Evolutionary conservation across 805 yeast genomes (phyloP).

Genomic region (Saturnispora zaruensis): DNA sequence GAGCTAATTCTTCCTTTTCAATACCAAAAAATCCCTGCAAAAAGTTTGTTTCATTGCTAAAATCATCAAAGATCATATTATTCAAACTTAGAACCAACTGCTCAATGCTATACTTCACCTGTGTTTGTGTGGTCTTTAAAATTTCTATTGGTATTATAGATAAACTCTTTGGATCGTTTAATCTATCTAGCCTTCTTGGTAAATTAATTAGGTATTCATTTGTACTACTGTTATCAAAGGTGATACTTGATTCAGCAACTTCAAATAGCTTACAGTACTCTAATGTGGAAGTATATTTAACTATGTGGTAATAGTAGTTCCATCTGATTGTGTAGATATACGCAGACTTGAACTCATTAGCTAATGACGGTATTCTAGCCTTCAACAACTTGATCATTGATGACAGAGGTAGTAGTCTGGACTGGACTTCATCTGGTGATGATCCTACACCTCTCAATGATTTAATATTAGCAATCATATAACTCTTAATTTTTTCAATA

Average conservation of each 20-base stretch:
- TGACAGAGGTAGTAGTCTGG: slow-evolving; percentile 50
- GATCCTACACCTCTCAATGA: slow-evolving; percentile 53
- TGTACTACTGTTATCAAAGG: slow-evolving; percentile 20
- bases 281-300: slow-evolving; percentile 64
- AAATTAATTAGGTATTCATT: slow-evolving; percentile 49
- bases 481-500: slow-evolving; percentile 69
- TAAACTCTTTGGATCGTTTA: slow-evolving; percentile 33
- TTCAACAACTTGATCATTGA: slow-evolving; percentile 53
- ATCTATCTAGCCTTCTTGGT: slow-evolving; percentile 51
- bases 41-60: slow-evolving; percentile 67
- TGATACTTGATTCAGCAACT: slow-evolving; percentile 38
- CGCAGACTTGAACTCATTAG: slow-evolving; percentile 67
- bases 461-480: slow-evolving; percentile 56
- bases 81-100: slow-evolving; percentile 65
- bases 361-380: slow-evolving; percentile 49
- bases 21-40: slow-evolving; percentile 60
- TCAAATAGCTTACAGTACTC: slow-evolving; percentile 49
- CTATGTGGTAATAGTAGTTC: slow-evolving; percentile 79
- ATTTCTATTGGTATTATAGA: slow-evolving; percentile 63
- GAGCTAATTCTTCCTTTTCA: slow-evolving; percentile 34
- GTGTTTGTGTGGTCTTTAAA: slow-evolving; percentile 47
- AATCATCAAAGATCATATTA: slow-evolving; percentile 66
- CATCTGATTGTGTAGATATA: slow-evolving; percentile 85
- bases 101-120: slow-evolving; percentile 52
- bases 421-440: slow-evolving; percentile 71